Conservation (phyloP, 108 stramenopile genomes). For the Conticribra weissflogii region DNA sequence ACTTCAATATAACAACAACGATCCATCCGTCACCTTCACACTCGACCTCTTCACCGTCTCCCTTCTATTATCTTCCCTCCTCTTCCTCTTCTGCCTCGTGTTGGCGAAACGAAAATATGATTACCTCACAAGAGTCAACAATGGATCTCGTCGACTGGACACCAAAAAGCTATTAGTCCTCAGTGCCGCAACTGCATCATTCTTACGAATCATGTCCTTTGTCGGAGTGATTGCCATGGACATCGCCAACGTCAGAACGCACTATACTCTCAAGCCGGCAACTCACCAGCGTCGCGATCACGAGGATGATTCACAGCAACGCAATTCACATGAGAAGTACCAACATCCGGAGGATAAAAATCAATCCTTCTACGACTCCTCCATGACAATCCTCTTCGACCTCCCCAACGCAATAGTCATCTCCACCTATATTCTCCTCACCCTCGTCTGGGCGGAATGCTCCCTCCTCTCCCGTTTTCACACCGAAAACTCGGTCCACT, state of each 20-base stretch:
- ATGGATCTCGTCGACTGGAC: slow-evolving; percentile 30
- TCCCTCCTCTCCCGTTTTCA: slow-evolving; percentile 79
- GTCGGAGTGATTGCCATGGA: slow-evolving; percentile 78
- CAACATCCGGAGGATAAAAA: slow-evolving; percentile 51
- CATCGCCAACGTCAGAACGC: slow-evolving; percentile 76
- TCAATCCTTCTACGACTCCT: slow-evolving; percentile 85
- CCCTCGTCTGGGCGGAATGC: slow-evolving; percentile 88
- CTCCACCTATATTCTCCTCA: slow-evolving; percentile 83
- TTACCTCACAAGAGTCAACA: slow-evolving; percentile 34
- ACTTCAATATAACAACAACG: slow-evolving; percentile 7
- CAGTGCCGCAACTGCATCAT: slow-evolving; percentile 73
- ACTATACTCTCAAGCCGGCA: slow-evolving; percentile 54
- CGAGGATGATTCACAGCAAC: too few species aligned
- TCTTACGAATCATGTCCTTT: slow-evolving; percentile 83
- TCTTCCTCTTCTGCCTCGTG: slow-evolving; percentile 57
- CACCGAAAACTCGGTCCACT: slow-evolving; percentile 47
- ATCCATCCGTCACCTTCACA: slow-evolving; percentile 47
- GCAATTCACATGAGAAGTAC: too few species aligned
- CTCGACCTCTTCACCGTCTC: slow-evolving; percentile 61
- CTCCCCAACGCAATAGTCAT: slow-evolving; percentile 87
- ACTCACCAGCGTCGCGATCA: slow-evolving; percentile 11
- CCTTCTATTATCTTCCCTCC: slow-evolving; percentile 50
- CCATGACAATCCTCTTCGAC: slow-evolving; percentile 84
- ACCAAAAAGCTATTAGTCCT: slow-evolving; percentile 81
- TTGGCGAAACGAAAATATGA: slow-evolving; percentile 55